Conservation (phyloP, 2,329 filamentous ascomycete species). For the Ophiostoma pallidulum region DNA sequence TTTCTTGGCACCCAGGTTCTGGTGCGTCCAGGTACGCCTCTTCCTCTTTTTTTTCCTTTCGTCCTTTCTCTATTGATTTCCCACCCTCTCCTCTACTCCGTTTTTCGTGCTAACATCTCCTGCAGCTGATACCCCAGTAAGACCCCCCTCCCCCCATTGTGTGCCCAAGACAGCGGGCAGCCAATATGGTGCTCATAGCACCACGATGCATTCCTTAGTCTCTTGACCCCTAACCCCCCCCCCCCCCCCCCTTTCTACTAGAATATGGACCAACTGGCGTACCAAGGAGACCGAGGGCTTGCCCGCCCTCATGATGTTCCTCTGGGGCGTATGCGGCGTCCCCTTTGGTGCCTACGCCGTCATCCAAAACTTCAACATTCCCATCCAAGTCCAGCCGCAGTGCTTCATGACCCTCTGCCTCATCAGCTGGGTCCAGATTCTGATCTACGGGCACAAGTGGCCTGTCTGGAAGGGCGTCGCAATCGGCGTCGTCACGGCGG, state of each 20-base stretch:
- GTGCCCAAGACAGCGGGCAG: too few relatives aligned
- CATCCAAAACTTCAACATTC: constrained; percentile 33
- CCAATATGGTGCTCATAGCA: not conserved
- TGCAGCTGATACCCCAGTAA: constrained; percentile 24
- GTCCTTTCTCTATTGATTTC: not conserved
- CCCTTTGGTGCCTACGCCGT: constrained; percentile 33
- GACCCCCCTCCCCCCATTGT: not conserved
- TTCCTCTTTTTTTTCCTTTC: not conserved
- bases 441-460: constrained; percentile 33
- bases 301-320: constrained; percentile 50
- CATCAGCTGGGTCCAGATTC: constrained; percentile 29
- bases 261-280: constrained; percentile 53
- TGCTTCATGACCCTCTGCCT: constrained; percentile 31
- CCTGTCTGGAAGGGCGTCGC: constrained; percentile 35
- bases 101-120: not conserved
- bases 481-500: constrained; percentile 30
- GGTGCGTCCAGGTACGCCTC: constrained; percentile 30
- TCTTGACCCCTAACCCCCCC: not conserved
- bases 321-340: constrained; percentile 47
- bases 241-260: too few relatives aligned
- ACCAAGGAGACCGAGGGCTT: constrained; percentile 53
- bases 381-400: constrained; percentile 35
- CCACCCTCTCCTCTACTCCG: not conserved
- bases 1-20: constrained; percentile 22
- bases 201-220: not conserved